Evolutionary conservation across 148 eudicot species (phyloP).

Genomic region (Pharnaceum exiguum): DNA sequence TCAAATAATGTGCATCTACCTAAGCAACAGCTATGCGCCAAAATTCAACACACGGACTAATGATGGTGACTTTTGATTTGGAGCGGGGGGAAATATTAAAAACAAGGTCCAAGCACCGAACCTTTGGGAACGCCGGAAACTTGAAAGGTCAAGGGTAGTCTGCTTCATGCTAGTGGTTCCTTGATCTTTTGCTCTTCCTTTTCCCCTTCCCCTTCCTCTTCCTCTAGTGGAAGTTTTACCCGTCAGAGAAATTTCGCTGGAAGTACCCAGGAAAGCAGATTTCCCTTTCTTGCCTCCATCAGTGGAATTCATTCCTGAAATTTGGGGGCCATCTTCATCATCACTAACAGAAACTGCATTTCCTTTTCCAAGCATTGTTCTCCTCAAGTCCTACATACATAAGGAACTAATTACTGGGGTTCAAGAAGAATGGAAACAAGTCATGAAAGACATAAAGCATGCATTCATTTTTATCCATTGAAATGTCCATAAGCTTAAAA

Average conservation of each 20-base stretch:
- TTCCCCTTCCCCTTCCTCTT: constrained; percentile 73
- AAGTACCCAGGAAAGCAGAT: constrained; percentile 31
- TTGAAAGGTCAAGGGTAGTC: constrained; percentile 80
- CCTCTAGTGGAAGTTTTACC: constrained; percentile 62
- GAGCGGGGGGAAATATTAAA: neutral
- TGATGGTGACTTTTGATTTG: no score
- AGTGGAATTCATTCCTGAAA: constrained; percentile 38
- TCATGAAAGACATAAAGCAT: neutral
- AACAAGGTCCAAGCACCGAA: constrained; percentile 8
- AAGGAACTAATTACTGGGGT: neutral
- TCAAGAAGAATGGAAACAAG: neutral
- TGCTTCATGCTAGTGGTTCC: constrained; percentile 65
- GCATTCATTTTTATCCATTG: no score
- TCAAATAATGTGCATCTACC: no score
- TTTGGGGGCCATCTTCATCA: constrained; percentile 60
- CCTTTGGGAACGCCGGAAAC: constrained; percentile 81
- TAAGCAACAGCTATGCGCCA: no score
- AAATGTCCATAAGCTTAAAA: no score
- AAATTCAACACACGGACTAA: no score
- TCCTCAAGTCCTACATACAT: constrained; percentile 43
- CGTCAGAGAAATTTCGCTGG: constrained; percentile 42
- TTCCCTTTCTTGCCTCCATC: constrained; percentile 52
- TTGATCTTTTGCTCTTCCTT: constrained; percentile 81
- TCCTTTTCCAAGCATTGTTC: constrained; percentile 46
- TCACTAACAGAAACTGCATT: constrained; percentile 83